Evolutionary conservation across 208 protist genomes (phyloP), one percentile per base, ranked within the genome.

Genomic region (Acanthamoeba rhysodes): DNA sequence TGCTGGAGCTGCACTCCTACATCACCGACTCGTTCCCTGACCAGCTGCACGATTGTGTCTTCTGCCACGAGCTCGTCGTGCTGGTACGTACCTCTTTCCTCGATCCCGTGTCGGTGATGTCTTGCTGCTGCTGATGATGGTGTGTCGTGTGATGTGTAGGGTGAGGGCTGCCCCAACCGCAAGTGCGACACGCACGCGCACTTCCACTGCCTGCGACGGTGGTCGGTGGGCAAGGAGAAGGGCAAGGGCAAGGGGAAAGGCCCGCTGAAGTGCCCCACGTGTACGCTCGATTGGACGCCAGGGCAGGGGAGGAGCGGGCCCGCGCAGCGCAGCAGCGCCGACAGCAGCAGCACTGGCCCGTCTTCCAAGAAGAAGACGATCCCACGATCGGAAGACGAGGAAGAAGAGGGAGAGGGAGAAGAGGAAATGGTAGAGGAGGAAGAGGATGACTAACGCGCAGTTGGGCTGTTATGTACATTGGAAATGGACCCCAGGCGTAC

Each of bases 1-100:
- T 91, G 57, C 32, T 91, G 24, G 84, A 91, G 59, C 84, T 91
- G 57, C 84, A 53, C 6, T 70, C 84, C 22, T 91, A 70, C 59
- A 45, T 91, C 34, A 53, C 68, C 7, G 84, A 91, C 1, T 45
- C 59, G 12, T 91, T 37, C 37, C 9, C 22, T n/a, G 84, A 91
- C 32, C 57, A 91, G 29, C 48, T 91, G 55, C 29, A n/a, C n/a
- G 84, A 91, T 5, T 91, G 84, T 14, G 84, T 91, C 84, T 70
- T 91, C 14, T 91, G 84, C 34, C 57, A 64, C 5, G 84, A 91
- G 84, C 18, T 91, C 34, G 84, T 91, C 29, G 29, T 91, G 32
- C 84, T 64, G 84, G 84, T 91, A 70, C 50, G 18, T 24, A 6
- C 4, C 57, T 70, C 37, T 41, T 41, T 41, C 37, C 37, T 41